phyloP scores from a whole-genome alignment of 768 basidiomycete species.

The Tulasnella sp. region DNA sequence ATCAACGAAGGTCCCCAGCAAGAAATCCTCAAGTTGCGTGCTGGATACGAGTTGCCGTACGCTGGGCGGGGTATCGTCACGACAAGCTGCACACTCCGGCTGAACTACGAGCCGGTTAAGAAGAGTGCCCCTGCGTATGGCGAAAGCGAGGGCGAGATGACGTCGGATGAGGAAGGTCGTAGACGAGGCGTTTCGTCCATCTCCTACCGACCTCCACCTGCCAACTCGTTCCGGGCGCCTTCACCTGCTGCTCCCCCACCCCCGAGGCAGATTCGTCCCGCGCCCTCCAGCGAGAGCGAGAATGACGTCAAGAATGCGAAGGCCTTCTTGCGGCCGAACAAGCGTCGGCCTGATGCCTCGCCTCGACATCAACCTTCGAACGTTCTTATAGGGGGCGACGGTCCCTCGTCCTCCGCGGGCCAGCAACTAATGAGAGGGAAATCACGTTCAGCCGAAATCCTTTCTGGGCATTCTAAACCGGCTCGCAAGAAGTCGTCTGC shows the following conservation, averaged over 20 bases:
- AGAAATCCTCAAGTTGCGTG: not conserved
- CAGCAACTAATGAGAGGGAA: not conserved
- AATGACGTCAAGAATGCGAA: not conserved
- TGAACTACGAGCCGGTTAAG: not conserved
- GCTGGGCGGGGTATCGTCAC: not conserved
- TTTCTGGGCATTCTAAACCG: not conserved
- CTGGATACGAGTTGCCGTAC: constrained; percentile 7
- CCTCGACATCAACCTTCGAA: not conserved
- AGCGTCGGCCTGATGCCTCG: not conserved
- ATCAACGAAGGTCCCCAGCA: not conserved
- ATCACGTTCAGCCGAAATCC: not conserved
- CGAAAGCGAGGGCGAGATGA: not conserved
- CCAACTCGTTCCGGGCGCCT: not conserved
- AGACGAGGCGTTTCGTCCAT: not conserved
- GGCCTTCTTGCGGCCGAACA: not conserved
- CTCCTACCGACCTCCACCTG: not conserved
- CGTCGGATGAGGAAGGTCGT: not conserved
- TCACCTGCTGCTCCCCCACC: not conserved
- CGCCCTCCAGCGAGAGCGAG: not conserved
- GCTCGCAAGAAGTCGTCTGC: not conserved
- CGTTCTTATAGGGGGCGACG: not conserved
- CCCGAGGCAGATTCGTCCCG: not conserved
- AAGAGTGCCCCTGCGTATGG: not conserved
- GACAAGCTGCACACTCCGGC: not conserved
- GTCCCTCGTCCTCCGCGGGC: not conserved